Evolutionary conservation across 176 grass and related monocot genomes (phyloP).

Genomic region (Canna indica): DNA sequence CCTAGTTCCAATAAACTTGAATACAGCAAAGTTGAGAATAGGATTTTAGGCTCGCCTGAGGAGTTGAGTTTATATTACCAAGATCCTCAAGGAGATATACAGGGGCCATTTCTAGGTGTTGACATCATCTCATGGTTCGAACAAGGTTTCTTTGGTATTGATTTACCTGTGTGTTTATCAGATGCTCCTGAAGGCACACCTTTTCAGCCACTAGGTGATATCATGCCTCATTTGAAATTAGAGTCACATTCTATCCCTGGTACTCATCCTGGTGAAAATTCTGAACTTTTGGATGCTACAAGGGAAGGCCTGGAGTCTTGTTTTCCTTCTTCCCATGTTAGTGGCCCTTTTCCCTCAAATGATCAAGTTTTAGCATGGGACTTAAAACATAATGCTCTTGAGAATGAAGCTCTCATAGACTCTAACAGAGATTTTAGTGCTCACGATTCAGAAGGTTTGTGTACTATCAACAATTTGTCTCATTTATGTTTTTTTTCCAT

Average conservation of each 20-base stretch:
- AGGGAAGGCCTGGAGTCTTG: slow-evolving; percentile 30
- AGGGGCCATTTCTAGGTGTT: slow-evolving; percentile 81
- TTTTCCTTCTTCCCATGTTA: slow-evolving; percentile 17
- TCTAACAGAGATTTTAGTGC: slow-evolving; percentile 26
- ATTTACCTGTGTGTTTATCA: slow-evolving; percentile 68
- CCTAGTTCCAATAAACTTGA: slow-evolving; percentile 3
- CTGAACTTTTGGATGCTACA: slow-evolving; percentile 36
- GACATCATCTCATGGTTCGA: slow-evolving; percentile 94
- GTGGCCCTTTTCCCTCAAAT: slow-evolving; percentile 30
- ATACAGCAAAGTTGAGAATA: slow-evolving; percentile 24
- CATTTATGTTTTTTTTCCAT: not conserved
- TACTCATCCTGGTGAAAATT: slow-evolving; percentile 19
- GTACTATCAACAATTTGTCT: not conserved
- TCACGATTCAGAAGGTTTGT: slow-evolving; percentile 62
- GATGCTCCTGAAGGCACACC: slow-evolving; percentile 66
- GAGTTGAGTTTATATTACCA: slow-evolving; percentile 84
- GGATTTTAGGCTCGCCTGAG: slow-evolving; percentile 37
- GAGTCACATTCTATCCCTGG: slow-evolving; percentile 25
- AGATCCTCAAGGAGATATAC: slow-evolving; percentile 87
- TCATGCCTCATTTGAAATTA: slow-evolving; percentile 72
- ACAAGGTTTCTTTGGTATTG: slow-evolving; percentile 86
- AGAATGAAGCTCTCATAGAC: slow-evolving; percentile 25
- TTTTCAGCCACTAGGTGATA: slow-evolving; percentile 59
- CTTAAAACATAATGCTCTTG: slow-evolving; percentile 27
- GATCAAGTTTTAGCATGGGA: not conserved